These are phyloP conservation scores for Colletotrichum ledebouriae DNA, from an alignment of 2,329 filamentous ascomycete species.

Conservation along the genomic window DNA sequence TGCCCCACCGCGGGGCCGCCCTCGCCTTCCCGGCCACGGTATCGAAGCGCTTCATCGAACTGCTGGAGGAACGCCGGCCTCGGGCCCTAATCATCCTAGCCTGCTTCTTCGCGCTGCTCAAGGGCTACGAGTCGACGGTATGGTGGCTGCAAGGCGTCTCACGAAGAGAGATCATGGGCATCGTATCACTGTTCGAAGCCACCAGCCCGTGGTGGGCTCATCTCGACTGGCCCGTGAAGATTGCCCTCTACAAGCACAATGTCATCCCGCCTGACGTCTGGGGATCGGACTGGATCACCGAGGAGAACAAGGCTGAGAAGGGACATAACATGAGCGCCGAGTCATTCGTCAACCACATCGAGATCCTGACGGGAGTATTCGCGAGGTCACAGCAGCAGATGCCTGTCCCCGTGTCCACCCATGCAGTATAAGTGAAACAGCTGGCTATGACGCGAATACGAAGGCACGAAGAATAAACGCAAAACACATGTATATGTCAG, in stretches of 20 bases:
- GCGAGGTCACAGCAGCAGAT: slow-evolving; percentile 48
- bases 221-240: slow-evolving; percentile 71
- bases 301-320: slow-evolving; percentile 54
- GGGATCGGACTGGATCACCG: slow-evolving; percentile 65
- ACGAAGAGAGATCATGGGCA: slow-evolving; percentile 73
- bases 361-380: slow-evolving; percentile 59
- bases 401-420: slow-evolving; percentile 42
- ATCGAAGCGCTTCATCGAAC: slow-evolving; percentile 70
- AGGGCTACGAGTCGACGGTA: slow-evolving; percentile 66
- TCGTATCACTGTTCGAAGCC: slow-evolving; percentile 70
- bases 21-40: slow-evolving; percentile 76
- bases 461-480: not conserved
- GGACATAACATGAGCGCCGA: slow-evolving; percentile 46
- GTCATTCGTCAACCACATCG: slow-evolving; percentile 60
- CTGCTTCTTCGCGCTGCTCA: slow-evolving; percentile 76
- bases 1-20: slow-evolving; percentile 69
- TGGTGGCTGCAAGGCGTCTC: slow-evolving; percentile 81
- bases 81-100: slow-evolving; percentile 74
- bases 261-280: slow-evolving; percentile 69
- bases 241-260: slow-evolving; percentile 68
- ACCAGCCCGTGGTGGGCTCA: slow-evolving; percentile 73
- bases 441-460: slow-evolving; percentile 34
- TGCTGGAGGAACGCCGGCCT: slow-evolving; percentile 70
- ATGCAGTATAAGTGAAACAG: slow-evolving; percentile 37
- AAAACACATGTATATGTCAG: slow-evolving; percentile 7